Base-by-base conservation (phyloP, 305 asterid genomes). In the Fraxinus baroniana region DNA sequence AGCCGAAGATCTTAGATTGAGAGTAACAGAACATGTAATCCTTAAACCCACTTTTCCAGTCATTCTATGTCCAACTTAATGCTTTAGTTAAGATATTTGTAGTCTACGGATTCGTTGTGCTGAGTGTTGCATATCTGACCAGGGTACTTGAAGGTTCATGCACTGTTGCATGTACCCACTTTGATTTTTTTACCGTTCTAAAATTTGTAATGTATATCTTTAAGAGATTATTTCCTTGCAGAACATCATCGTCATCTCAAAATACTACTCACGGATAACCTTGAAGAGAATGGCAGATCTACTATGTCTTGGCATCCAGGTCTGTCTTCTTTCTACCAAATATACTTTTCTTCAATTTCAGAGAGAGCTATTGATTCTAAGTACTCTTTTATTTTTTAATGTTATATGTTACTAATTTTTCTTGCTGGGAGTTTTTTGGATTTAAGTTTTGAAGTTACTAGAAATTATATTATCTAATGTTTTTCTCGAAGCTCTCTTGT, bases 221-320 rank as follows among this genome's bases (percentile, higher is more conserved):
- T 39, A 30, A 18, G 78, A 20, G 62, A 64, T 84, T 71, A 7
- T 81, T 85, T 76, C 82, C 35, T 79, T 88, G 89, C 97, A 95
- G 99, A 95, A 95, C 89, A 94, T 94, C 86, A 91, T 94, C 74
- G 99, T 94, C 68, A 91, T 94, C 79, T 94, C 99, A 46, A 94
- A 93, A 84, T 95, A 94, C 89, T 95, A 95, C 81, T 89, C 99
- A 28, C 88, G 93, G 88, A 86, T 93, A 85, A 94, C 92, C 82
- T 88, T 94, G 92, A 94, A 90, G 91, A 93, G 98, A 86, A 90
- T 94, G 87, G 94, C 99, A 37, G 97, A 88, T 87, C 90, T 95
- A 36, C 85, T 95, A 32, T 95, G 97, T 86, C 99, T 95, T 83
- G 91, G 89, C 79, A 37, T 90, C 79, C 93, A 91, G 99, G 99